Percentiles rank a stretch among this genome's conserved stretches.
Evolutionary conservation across 1,284 basidiomycete species (phyloP).

Genomic region (Megacollybia platyphylla): DNA sequence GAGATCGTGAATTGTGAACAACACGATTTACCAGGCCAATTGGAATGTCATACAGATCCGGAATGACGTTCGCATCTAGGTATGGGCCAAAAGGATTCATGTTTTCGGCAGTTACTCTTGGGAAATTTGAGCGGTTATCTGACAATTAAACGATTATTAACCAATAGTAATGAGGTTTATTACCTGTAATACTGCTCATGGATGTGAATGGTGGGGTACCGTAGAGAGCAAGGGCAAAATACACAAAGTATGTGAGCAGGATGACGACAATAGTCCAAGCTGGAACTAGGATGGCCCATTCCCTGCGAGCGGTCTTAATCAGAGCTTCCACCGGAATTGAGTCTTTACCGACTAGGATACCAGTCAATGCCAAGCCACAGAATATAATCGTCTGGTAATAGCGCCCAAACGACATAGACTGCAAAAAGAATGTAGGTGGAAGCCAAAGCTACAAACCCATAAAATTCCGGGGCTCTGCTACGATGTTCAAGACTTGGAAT

Average conservation of each 20-base stretch:
- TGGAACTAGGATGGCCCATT: slow-evolving; percentile 81
- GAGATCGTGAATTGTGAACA: slow-evolving; percentile 23
- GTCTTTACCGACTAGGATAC: slow-evolving; percentile 71
- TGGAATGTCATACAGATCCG: slow-evolving; percentile 70
- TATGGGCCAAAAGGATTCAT: slow-evolving; percentile 36
- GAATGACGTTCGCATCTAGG: slow-evolving; percentile 31
- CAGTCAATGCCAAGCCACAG: slow-evolving; percentile 57
- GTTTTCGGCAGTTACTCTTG: slow-evolving; percentile 13
- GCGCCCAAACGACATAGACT: slow-evolving; percentile 59
- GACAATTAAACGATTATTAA: background rate
- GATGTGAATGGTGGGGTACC: slow-evolving; percentile 63
- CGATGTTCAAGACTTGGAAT: slow-evolving; percentile 25
- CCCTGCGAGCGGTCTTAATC: slow-evolving; percentile 27
- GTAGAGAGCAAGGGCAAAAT: slow-evolving; percentile 63
- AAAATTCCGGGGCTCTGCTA: slow-evolving; percentile 69
- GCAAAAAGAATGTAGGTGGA: slow-evolving; percentile 63
- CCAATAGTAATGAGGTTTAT: background rate
- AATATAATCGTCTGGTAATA: slow-evolving; percentile 46
- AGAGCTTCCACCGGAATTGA: slow-evolving; percentile 8
- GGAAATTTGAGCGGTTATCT: slow-evolving; percentile 43
- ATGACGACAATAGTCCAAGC: slow-evolving; percentile 65
- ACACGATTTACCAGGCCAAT: slow-evolving; percentile 71
- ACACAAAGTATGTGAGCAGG: slow-evolving; percentile 67
- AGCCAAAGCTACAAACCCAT: slow-evolving; percentile 78
- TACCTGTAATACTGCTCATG: slow-evolving; percentile 53